A percentile compares a stretch with the other conserved stretches of the same genome.
Evolutionary conservation across 768 basidiomycete species (phyloP).

Genomic region (Macrocybe gigantea): DNA sequence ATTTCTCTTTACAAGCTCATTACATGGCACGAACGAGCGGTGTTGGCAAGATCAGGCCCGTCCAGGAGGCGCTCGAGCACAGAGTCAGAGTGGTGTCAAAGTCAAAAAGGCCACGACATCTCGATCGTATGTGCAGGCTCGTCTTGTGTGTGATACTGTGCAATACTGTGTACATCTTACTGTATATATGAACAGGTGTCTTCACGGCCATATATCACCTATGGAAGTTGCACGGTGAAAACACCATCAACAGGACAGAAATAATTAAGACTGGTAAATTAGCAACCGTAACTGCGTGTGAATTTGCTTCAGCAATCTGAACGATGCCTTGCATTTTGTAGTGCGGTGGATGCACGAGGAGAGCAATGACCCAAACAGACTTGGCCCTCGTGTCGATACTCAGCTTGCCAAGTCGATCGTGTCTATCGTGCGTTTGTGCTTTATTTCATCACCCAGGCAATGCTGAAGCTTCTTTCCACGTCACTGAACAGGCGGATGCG

Average conservation of each 20-base stretch:
- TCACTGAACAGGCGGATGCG: neutral
- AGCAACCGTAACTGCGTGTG: neutral
- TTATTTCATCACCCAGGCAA: neutral
- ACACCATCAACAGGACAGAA: neutral
- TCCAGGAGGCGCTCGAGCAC: constrained; percentile 1
- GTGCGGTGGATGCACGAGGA: neutral
- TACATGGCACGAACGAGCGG: neutral
- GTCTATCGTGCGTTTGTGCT: neutral
- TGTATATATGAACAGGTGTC: neutral
- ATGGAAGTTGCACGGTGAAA: neutral
- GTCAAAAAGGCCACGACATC: constrained; percentile 6
- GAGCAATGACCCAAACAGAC: neutral
- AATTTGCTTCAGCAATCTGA: neutral
- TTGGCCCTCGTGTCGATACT: neutral
- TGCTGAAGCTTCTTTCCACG: neutral
- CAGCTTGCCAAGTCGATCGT: neutral
- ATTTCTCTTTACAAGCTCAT: too few species aligned
- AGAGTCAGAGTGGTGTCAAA: neutral
- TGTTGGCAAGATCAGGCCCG: neutral
- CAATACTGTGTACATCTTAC: neutral
- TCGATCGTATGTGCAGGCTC: constrained; percentile 1
- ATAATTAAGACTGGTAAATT: neutral
- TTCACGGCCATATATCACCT: neutral
- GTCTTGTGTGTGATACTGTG: neutral
- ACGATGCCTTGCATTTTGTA: neutral